Evolutionary conservation across 163 green algal species (phyloP), one percentile per base, ranked within the genome.

Genomic region (Volvox carteri): DNA sequence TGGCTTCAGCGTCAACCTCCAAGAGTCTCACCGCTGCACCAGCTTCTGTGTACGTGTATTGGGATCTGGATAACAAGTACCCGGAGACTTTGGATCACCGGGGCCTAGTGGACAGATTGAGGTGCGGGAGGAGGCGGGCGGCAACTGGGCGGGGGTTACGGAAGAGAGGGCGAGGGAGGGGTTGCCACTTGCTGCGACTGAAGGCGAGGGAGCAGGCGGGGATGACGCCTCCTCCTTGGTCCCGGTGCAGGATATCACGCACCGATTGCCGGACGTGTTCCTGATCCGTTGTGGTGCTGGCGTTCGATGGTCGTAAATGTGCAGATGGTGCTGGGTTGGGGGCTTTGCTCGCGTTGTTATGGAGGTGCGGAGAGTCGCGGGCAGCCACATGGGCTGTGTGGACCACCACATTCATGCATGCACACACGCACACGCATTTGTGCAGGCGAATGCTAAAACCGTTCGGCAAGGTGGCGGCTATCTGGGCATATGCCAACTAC

Each of bases 41-140:
- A 23, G 11, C 60, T 11, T 33, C 60, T 28, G 60, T 72, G 60
- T 39, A 72, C 28, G 60, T 72, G 60, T 72, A 39, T 72, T 72
- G 60, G 54, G 60, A 72, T 7, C 19, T 72, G 60, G 60, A 72
- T 28, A 72, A 72, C 28, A 72, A 72, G 60, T 72, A 39, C 60
- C 60, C 60, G 60, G 60, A 72, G 60, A 72, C 23, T 2, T 72
- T 72, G 60, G 60, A 72, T 28, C 19, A 72, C 60, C 2, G 25
- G 60, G 60, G 60, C 23, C 60, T 72, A 28, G 19, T 72, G 60
- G 60, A 72, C 9, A 72, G 18, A 23, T 19, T 72, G 60, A 72
- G 60, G 60, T 72, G 60, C 35, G 60, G 4, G 19, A 33, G 37
- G 48, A 58, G 48, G n/a, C n/a, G n/a, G n/a, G n/a, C n/a, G n/a